These are phyloP conservation scores for Suillus variegatus DNA, from an alignment of 768 basidiomycete species.

Conservation along the genomic window DNA sequence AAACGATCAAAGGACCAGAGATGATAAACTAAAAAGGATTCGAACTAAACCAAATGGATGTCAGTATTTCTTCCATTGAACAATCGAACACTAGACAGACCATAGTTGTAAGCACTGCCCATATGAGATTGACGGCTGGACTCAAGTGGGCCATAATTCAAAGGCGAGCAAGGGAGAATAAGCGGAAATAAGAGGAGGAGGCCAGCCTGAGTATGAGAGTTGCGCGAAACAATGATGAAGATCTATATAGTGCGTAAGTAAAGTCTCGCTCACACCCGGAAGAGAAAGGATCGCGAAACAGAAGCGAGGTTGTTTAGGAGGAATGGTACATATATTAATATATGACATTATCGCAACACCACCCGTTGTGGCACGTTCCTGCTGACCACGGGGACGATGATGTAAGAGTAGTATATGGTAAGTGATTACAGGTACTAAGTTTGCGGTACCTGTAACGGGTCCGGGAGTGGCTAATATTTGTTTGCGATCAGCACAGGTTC, in stretches of 20 bases:
- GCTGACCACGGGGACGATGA: background rate
- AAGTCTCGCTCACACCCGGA: background rate
- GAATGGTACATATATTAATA: background rate
- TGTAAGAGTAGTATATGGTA: background rate
- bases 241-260: background rate
- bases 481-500: background rate
- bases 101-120: slow-evolving; percentile 54
- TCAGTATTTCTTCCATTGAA: background rate
- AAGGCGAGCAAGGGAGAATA: slow-evolving; percentile 21
- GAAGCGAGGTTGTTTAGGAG: background rate
- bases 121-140: slow-evolving; percentile 61
- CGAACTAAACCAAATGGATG: slow-evolving; percentile 42
- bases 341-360: background rate
- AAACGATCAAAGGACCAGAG: slow-evolving; percentile 83
- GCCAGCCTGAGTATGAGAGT: background rate
- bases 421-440: background rate
- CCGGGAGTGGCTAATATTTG: background rate
- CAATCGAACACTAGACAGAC: slow-evolving; percentile 37
- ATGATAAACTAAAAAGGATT: slow-evolving; percentile 66
- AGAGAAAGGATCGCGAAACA: background rate
- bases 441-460: background rate
- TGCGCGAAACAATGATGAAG: background rate
- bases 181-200: slow-evolving; percentile 16
- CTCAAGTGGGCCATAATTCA: slow-evolving; percentile 61
- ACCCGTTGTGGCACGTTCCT: background rate